Evolutionary conservation across 768 basidiomycete genomes (phyloP).

Genomic region (Lactarius hatsudake): DNA sequence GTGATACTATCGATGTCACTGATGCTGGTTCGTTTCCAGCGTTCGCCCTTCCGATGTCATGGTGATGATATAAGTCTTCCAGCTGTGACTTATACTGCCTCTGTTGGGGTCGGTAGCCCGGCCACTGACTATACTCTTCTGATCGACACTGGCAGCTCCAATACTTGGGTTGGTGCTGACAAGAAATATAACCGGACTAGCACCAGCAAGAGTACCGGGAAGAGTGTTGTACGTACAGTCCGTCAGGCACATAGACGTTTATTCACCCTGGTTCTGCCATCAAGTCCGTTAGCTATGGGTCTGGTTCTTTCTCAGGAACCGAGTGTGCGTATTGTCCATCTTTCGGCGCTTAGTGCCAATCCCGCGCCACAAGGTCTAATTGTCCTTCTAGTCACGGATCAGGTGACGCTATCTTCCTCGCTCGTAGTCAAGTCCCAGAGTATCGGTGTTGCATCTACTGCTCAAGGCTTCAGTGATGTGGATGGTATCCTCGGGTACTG

Average conservation of each 20-base stretch:
- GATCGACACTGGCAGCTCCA: conserved; percentile 58
- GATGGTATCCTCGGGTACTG: conserved; percentile 54
- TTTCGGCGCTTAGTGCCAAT: conserved; percentile 31
- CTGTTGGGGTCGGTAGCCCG: conserved; percentile 52
- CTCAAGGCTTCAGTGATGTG: conserved; percentile 34
- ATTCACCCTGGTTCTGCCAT: conserved; percentile 50
- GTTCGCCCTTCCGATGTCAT: not conserved
- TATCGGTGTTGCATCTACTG: conserved; percentile 37
- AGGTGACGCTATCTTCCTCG: conserved; percentile 17
- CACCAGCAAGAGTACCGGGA: conserved; percentile 43
- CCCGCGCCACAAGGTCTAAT: not conserved
- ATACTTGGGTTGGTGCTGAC: conserved; percentile 57
- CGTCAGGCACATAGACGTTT: conserved; percentile 30
- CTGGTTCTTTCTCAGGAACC: conserved; percentile 21
- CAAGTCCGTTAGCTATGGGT: conserved; percentile 27
- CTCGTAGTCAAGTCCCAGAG: conserved; percentile 34
- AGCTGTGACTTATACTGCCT: conserved; percentile 52
- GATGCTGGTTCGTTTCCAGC: conserved; percentile 42
- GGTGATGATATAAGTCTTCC: conserved; percentile 1
- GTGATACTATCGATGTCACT: conserved; percentile 51
- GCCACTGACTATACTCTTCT: conserved; percentile 49
- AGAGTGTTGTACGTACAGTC: conserved; percentile 34
- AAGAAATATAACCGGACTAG: conserved; percentile 45
- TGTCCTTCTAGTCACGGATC: conserved; percentile 13
- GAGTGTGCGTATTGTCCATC: conserved; percentile 34